These are phyloP conservation scores for Citrus australasica DNA, from an alignment of 345 rosid genomes.

Conservation along the genomic window DNA sequence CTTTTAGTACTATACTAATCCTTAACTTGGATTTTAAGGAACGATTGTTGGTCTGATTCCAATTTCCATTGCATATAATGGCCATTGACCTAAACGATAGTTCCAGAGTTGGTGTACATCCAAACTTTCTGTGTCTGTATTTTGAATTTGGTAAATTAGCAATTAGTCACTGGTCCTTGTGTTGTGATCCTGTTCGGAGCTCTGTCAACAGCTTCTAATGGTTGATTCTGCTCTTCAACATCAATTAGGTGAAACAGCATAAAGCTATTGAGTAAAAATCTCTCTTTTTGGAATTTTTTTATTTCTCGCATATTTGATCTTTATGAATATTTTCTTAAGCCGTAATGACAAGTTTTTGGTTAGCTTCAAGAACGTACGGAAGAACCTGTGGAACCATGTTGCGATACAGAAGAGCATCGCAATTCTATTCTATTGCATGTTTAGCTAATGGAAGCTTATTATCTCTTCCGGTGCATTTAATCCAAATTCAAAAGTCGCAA, in stretches of 20 bases:
- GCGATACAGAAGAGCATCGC: neutral
- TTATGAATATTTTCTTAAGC: neutral
- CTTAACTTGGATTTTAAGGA: neutral
- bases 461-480: neutral
- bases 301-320: neutral
- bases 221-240: neutral
- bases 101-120: conserved; percentile 1
- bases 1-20: too few species aligned
- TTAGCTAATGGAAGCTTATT: neutral
- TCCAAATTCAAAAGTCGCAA: neutral
- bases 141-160: neutral
- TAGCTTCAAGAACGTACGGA: neutral
- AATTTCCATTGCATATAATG: neutral
- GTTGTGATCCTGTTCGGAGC: neutral
- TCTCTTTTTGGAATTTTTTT: neutral
- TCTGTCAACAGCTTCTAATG: neutral
- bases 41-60: neutral
- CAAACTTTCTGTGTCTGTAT: neutral
- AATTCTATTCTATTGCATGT: neutral
- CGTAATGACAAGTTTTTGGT: neutral
- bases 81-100: neutral
- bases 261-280: neutral
- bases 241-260: neutral
- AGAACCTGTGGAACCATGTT: neutral
- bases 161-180: neutral